phyloP scores from a whole-genome alignment of 305 asterid species.

The Rubia peregrina region DNA sequence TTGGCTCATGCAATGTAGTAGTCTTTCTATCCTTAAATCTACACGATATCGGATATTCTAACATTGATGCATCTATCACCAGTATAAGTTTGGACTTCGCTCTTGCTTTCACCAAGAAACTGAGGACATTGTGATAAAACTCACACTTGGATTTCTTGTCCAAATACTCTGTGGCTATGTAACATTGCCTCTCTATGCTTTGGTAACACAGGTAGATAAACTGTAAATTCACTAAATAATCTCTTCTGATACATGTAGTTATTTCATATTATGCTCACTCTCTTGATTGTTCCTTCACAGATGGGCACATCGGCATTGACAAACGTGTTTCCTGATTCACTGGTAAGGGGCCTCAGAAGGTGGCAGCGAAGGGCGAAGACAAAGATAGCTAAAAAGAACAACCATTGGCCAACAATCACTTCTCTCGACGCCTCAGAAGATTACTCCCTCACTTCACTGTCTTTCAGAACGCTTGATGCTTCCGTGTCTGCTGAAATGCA shows the following conservation, averaged over 20 bases:
- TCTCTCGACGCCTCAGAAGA: conserved; percentile 31
- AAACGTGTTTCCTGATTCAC: conserved; percentile 41
- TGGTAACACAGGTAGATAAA: conserved; percentile 53
- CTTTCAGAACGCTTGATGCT: conserved; percentile 33
- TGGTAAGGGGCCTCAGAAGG: conserved; percentile 41
- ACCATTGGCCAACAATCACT: conserved; percentile 14
- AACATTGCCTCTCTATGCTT: conserved; percentile 59
- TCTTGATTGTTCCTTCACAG: conserved; percentile 19
- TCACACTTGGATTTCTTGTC: conserved; percentile 48
- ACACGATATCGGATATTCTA: not conserved
- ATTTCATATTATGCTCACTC: not conserved
- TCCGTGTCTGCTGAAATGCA: conserved; percentile 32
- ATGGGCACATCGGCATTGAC: conserved; percentile 61
- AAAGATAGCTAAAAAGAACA: conserved; percentile 33
- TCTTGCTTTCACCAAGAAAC: conserved; percentile 65
- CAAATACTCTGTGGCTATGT: conserved; percentile 73
- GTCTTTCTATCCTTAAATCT: not conserved
- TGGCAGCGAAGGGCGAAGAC: conserved; percentile 56
- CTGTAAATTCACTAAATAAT: not conserved
- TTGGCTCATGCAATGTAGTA: not conserved
- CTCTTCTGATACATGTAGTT: not conserved
- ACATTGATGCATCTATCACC: conserved; percentile 20
- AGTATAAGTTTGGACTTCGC: conserved; percentile 51
- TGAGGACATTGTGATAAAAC: conserved; percentile 43
- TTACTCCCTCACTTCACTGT: conserved; percentile 34